Conservation (phyloP, 2,329 filamentous ascomycete species). For the Colletotrichum cereale region DNA sequence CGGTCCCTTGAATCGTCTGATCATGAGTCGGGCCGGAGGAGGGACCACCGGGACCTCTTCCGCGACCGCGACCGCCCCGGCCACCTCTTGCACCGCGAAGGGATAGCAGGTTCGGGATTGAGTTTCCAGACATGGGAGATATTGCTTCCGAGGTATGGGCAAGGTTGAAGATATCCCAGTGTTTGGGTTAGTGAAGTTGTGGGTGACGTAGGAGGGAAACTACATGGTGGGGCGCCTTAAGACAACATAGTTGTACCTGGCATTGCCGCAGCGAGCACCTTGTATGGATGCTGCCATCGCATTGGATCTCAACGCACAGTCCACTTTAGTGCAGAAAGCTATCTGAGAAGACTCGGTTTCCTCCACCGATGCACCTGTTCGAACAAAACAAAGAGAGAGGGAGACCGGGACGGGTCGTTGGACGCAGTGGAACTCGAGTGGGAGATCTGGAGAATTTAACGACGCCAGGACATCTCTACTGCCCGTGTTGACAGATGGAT, state of each 20-base stretch:
- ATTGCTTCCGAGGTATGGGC: neutral
- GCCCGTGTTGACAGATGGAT: neutral
- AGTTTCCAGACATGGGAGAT: slow-evolving; percentile 73
- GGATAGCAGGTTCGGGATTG: slow-evolving; percentile 83
- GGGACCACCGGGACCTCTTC: slow-evolving; percentile 48
- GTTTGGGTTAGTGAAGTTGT: neutral
- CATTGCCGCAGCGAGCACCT: neutral
- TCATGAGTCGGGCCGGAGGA: slow-evolving; percentile 68
- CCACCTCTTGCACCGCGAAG: slow-evolving; percentile 61
- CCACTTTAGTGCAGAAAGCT: slow-evolving; percentile 5
- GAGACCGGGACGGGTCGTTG: no score
- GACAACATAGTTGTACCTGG: slow-evolving; percentile 5
- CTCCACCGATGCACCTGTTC: slow-evolving; percentile 2
- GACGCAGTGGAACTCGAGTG: slow-evolving; percentile 11
- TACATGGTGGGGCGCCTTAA: slow-evolving; percentile 13
- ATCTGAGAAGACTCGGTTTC: neutral
- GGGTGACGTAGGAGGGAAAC: slow-evolving; percentile 28
- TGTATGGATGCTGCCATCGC: slow-evolving; percentile 15
- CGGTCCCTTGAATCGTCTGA: slow-evolving; percentile 85
- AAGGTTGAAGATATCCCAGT: neutral
- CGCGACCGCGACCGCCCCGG: slow-evolving; percentile 52
- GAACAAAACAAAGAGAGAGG: no score
- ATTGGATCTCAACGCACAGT: slow-evolving; percentile 19
- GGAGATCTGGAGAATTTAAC: slow-evolving; percentile 2
- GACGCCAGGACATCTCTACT: neutral